Conservation (phyloP, 2,329 filamentous ascomycete genomes). For the Fusarium coffeatum region DNA sequence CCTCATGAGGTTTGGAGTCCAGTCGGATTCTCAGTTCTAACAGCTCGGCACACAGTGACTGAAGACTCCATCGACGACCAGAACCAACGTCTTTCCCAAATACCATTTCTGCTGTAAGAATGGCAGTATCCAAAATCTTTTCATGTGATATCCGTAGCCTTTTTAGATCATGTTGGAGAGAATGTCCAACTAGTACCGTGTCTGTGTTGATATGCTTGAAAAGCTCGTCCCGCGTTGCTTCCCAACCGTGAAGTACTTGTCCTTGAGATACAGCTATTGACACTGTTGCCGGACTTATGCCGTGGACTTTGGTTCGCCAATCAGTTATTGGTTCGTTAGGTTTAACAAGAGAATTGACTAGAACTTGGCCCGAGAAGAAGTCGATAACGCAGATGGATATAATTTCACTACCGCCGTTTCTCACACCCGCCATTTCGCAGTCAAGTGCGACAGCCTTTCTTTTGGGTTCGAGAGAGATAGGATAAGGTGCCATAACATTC, state of each 20-base stretch:
- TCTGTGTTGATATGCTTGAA: neutral
- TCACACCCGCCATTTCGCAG: conserved; percentile 16
- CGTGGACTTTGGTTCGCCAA: conserved; percentile 12
- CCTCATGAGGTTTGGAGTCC: neutral
- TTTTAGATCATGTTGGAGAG: conserved; percentile 3
- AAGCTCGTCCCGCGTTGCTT: conserved; percentile 1
- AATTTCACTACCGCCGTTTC: neutral
- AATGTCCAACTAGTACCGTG: neutral
- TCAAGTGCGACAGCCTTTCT: conserved; percentile 20
- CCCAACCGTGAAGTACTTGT: neutral
- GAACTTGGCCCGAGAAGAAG: conserved; percentile 13
- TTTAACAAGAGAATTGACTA: conserved; percentile 4
- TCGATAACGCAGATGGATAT: conserved; percentile 23
- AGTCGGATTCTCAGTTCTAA: neutral
- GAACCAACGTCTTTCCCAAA: neutral
- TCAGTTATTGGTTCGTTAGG: neutral
- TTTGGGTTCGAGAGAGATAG: neutral
- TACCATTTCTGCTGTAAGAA: neutral
- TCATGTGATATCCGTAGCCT: neutral
- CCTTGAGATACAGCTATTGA: conserved; percentile 3
- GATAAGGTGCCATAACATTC: neutral
- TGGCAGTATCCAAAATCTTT: conserved; percentile 5
- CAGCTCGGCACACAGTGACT: neutral
- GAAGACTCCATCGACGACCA: neutral
- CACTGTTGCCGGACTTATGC: conserved; percentile 6